Evolutionary conservation across 768 basidiomycete genomes (phyloP).

Genomic region (Rubroboletus pulcherrimus): DNA sequence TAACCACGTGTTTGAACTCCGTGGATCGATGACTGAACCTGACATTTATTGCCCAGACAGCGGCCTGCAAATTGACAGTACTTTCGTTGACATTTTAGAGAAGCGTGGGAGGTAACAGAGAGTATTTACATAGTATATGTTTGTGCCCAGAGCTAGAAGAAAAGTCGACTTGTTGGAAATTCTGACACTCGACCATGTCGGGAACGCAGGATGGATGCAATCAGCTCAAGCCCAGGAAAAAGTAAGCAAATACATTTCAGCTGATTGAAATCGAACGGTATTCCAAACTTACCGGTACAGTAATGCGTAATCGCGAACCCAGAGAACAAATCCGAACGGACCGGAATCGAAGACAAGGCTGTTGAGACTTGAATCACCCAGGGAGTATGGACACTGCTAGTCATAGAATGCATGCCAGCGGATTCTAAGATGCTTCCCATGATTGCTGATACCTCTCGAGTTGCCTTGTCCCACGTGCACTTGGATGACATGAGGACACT

Average conservation of each 20-base stretch:
- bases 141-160: background rate
- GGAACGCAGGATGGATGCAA: background rate
- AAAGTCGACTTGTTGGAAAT: background rate
- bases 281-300: background rate
- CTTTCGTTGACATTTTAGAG: background rate
- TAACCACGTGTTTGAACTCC: background rate
- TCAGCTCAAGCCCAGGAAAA: background rate
- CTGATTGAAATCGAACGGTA: background rate
- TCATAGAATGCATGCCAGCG: background rate
- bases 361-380: background rate
- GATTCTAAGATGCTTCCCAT: background rate
- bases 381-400: background rate
- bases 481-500: background rate
- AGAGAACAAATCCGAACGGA: background rate
- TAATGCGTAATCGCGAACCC: background rate
- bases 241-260: background rate
- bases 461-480: background rate
- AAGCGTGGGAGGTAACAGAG: background rate
- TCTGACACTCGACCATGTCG: background rate
- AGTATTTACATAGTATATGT: background rate
- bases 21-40: background rate
- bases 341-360: background rate
- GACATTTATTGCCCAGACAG: background rate
- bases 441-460: background rate
- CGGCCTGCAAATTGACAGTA: background rate